Percentiles rank a stretch among this genome's conserved stretches.
phyloP scores from a whole-genome alignment of 2,329 filamentous ascomycete species.

The Dactylellina haptotyla region DNA sequence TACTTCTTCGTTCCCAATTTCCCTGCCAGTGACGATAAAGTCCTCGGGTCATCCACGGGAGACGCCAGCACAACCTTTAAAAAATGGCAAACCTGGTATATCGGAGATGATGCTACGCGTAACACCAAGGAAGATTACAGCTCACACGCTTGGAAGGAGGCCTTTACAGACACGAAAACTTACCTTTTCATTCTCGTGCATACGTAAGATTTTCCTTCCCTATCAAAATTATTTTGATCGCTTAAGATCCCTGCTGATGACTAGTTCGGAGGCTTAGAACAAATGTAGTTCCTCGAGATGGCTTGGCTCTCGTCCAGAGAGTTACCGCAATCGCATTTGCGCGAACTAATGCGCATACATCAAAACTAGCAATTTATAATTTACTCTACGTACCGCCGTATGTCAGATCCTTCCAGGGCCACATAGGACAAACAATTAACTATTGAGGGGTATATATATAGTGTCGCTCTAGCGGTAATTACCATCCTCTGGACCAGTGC shows the following conservation, averaged over 20 bases:
- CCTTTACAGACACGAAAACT: constrained; percentile 33
- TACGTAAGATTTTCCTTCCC: not conserved
- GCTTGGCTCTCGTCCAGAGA: not conserved
- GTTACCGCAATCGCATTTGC: not conserved
- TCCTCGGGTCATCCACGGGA: not conserved
- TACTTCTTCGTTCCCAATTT: constrained; percentile 31
- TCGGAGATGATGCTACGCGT: constrained; percentile 19
- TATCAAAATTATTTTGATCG: not conserved
- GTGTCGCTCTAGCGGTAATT: constrained; percentile 20
- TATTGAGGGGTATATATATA: not conserved
- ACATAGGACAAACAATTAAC: not conserved
- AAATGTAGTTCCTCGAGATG: constrained; percentile 8
- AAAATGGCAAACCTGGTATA: constrained; percentile 28
- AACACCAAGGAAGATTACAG: constrained; percentile 31
- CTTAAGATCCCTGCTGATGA: not conserved
- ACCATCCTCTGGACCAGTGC: constrained; percentile 16
- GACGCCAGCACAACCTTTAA: not conserved
- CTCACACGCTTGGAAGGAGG: constrained; percentile 18
- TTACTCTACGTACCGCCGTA: constrained; percentile 27
- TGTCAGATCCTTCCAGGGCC: not conserved
- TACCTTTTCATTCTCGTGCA: constrained; percentile 11
- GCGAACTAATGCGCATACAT: not conserved
- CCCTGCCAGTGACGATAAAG: constrained; percentile 15
- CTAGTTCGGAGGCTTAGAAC: too few species aligned
- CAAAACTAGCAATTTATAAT: not conserved